Evolutionary conservation across 257 asterid genomes (phyloP), one percentile per base, ranked within the genome.

Genomic region (Solanum ossicruentum): DNA sequence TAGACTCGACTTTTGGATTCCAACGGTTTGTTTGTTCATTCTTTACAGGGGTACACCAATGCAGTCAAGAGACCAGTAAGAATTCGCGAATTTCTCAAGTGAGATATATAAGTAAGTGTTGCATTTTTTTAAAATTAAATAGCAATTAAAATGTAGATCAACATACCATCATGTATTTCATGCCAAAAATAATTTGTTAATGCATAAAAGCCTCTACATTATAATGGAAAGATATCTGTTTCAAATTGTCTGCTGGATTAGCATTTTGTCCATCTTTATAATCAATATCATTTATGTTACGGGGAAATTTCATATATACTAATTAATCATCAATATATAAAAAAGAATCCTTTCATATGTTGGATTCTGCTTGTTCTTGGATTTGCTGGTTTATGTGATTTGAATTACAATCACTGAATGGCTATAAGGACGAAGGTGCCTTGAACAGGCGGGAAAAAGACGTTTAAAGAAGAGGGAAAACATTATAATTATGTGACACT

Each of bases 31-130:
- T 78, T 21, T 55, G 39, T 56, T 70, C 69, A 67, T 83, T n/a
- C 43, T 85, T 28, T 85, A 88, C 88, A 96, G 99, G 99, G 98
- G n/a, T 94, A 89, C 84, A 96, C 99, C 87, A 96, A 96, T 93
- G 98, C 98, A 79, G 99, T 94, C 71, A 96, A 93, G 92, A 92
- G 97, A 88, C 99, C 99, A 7, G 97, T 94, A 78, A 90, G 95
- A 80, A 88, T 94, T 23, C 93, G 94, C 16, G 98, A 96, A 82
- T 93, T 96, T 89, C 93, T 96, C 36, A 60, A 84, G 21, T 94
- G 90, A 92, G 90, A 92, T 86, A 70, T 11, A 10, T 55, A 82
- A 43, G 45, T 70, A 73, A 73, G 12, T 78, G 55, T 17, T 18
- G 32, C 10, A 17, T 51, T 26, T 70, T 39, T 77, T 51, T 15